Percentiles rank a stretch among this genome's conserved stretches.
Evolutionary conservation across 148 eudicot genomes (phyloP).

Genomic region (Diospyros kaki): DNA sequence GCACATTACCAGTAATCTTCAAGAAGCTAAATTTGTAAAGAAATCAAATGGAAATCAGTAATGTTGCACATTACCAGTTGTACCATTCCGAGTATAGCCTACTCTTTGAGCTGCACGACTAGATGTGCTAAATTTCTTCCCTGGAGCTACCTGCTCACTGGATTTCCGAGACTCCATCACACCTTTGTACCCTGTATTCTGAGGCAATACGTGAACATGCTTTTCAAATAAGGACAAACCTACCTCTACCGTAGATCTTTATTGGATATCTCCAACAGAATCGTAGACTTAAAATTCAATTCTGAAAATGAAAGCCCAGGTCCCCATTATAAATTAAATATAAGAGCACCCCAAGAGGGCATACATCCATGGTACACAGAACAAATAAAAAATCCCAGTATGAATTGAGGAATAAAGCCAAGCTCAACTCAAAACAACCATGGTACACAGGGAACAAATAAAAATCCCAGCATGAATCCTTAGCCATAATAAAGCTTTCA

Average conservation of each 20-base stretch:
- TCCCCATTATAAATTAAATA: background rate
- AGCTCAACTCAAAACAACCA: too few species aligned
- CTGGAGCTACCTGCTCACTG: constrained; percentile 37
- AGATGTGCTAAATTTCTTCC: constrained; percentile 26
- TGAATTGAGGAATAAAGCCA: too few species aligned
- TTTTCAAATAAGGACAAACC: constrained; percentile 1
- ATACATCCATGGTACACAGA: background rate
- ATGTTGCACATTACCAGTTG: constrained; percentile 32
- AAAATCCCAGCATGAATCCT: background rate
- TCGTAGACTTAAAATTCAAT: background rate
- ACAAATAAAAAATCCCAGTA: background rate
- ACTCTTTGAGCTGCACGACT: constrained; percentile 55
- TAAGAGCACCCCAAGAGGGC: background rate
- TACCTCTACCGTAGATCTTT: background rate
- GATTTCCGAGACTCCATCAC: constrained; percentile 41
- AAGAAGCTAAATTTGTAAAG: background rate
- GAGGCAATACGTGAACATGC: constrained; percentile 20
- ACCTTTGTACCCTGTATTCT: constrained; percentile 46
- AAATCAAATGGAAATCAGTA: constrained; percentile 1
- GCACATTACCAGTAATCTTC: too few species aligned
- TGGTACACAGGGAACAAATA: too few species aligned
- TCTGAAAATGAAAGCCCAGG: background rate
- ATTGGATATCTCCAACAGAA: background rate
- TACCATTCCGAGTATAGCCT: constrained; percentile 36
- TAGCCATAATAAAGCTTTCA: background rate